These are phyloP conservation scores for Hippophae rhamnoides DNA, from an alignment of 306 rosid genomes.

Conservation along the genomic window DNA sequence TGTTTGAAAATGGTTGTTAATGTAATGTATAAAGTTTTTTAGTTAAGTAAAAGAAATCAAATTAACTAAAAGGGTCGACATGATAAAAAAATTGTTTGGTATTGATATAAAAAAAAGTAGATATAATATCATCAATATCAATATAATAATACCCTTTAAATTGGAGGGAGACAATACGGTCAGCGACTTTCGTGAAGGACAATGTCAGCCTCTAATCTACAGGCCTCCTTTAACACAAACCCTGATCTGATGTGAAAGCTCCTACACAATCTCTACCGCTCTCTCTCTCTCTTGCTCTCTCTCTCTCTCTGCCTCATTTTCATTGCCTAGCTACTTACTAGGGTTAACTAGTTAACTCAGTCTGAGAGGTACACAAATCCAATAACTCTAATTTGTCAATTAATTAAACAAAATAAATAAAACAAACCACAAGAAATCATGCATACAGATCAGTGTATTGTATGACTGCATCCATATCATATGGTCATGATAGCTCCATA, in stretches of 20 bases:
- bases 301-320: neutral
- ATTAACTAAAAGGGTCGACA: too few species aligned
- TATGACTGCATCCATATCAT: constrained; percentile 30
- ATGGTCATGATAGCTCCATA: constrained; percentile 33
- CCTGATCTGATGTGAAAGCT: constrained; percentile 33
- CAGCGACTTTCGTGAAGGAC: constrained; percentile 50
- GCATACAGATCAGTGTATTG: neutral
- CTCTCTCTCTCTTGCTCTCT: neutral
- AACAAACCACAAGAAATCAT: neutral
- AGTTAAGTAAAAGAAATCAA: too few species aligned
- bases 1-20: too few species aligned
- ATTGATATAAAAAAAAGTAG: too few species aligned
- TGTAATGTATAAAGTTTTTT: too few species aligned
- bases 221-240: constrained; percentile 28
- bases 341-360: neutral
- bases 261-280: constrained; percentile 8
- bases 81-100: too few species aligned
- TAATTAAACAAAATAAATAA: too few species aligned
- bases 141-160: constrained; percentile 18
- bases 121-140: too few species aligned
- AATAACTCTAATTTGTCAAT: too few species aligned
- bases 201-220: constrained; percentile 24
- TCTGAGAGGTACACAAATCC: too few species aligned
- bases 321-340: neutral
- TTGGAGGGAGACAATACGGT: constrained; percentile 40